Conservation (phyloP, 148 eudicot genomes). For the Chenopodium album region DNA sequence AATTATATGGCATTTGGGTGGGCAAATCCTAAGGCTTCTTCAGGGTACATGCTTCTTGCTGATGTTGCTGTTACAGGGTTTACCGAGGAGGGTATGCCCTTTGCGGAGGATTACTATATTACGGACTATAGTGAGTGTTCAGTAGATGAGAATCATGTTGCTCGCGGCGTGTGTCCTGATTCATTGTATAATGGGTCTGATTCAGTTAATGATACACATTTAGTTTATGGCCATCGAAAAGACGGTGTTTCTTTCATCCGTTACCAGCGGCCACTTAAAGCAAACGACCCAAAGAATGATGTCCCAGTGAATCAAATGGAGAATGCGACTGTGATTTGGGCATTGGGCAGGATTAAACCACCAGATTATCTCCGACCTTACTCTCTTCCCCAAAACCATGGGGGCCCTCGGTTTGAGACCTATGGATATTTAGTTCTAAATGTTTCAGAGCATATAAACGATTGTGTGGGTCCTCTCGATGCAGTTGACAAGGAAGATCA, state of each 20-base stretch:
- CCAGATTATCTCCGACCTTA: conserved; percentile 74
- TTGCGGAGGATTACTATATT: conserved; percentile 81
- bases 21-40: conserved; percentile 64
- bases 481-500: conserved; percentile 92
- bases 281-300: conserved; percentile 68
- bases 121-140: conserved; percentile 73
- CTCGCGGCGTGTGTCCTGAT: conserved; percentile 87
- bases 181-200: conserved; percentile 44
- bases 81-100: conserved; percentile 69
- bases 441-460: conserved; percentile 62
- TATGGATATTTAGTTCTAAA: conserved; percentile 62
- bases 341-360: conserved; percentile 76
- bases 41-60: conserved; percentile 64
- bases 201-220: conserved; percentile 56
- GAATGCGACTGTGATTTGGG: conserved; percentile 81
- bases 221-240: conserved; percentile 81
- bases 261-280: conserved; percentile 53
- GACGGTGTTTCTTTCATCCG: conserved; percentile 83
- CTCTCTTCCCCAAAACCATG: conserved; percentile 85
- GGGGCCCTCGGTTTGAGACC: conserved; percentile 45
- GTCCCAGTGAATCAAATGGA: conserved; percentile 44
- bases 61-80: conserved; percentile 83
- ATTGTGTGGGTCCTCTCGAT: conserved; percentile 86
- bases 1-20: conserved; percentile 94
- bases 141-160: conserved; percentile 43